Evolutionary conservation across 1,284 basidiomycete species (phyloP).

Genomic region (Ganoderma lingzhi): DNA sequence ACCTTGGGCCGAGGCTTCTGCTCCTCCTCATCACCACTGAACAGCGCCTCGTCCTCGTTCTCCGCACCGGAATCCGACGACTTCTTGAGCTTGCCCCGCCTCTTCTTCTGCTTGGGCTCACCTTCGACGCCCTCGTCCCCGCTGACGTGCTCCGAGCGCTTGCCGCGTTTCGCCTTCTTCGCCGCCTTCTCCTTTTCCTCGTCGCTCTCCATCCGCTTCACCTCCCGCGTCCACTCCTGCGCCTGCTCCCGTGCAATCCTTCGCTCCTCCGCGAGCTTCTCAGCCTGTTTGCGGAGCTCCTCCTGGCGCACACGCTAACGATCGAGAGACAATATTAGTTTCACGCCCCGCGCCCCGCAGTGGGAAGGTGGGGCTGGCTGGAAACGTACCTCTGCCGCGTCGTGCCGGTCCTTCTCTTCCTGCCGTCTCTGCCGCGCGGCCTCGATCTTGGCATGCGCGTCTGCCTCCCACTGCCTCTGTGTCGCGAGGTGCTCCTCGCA

Average conservation of each 20-base stretch:
- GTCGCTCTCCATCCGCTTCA: constrained; percentile 69
- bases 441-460: constrained; percentile 77
- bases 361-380: constrained; percentile 1
- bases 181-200: constrained; percentile 76
- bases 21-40: constrained; percentile 73
- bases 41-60: constrained; percentile 65
- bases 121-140: constrained; percentile 58
- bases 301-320: constrained; percentile 63
- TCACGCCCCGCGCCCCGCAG: constrained; percentile 6
- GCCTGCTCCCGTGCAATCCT: constrained; percentile 82
- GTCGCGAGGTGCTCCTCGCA: constrained; percentile 79
- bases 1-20: constrained; percentile 68
- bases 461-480: constrained; percentile 80
- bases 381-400: constrained; percentile 63
- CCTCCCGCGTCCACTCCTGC: constrained; percentile 74
- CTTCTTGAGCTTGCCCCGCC: constrained; percentile 40
- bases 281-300: constrained; percentile 65
- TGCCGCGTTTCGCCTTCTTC: constrained; percentile 64
- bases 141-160: constrained; percentile 52
- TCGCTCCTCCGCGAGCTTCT: constrained; percentile 79
- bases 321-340: not conserved
- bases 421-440: constrained; percentile 73
- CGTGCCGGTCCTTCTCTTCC: constrained; percentile 68
- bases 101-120: constrained; percentile 42
- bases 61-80: constrained; percentile 37